These are phyloP conservation scores for Lophiotrema nucula DNA, from an alignment of 495 filamentous ascomycete genomes.

Conservation along the genomic window DNA sequence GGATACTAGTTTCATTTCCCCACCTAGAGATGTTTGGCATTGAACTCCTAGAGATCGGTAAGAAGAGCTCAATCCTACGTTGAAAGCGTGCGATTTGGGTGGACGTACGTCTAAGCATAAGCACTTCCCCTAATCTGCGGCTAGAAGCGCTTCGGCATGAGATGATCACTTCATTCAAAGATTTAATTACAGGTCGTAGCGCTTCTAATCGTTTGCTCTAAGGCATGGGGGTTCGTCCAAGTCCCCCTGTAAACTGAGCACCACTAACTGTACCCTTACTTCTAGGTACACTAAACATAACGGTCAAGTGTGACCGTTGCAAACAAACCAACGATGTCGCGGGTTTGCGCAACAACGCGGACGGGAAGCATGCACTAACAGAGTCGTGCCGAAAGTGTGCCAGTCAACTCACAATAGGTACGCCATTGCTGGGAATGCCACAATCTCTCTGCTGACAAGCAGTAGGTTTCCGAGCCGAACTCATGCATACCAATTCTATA, in stretches of 20 bases:
- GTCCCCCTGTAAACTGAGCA: no score
- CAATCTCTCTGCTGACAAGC: neutral
- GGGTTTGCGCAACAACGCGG: slow-evolving; percentile 54
- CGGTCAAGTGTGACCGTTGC: slow-evolving; percentile 81
- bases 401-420: slow-evolving; percentile 60
- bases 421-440: neutral
- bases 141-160: no score
- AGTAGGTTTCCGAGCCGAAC: slow-evolving; percentile 65
- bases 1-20: slow-evolving; percentile 80
- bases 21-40: slow-evolving; percentile 77
- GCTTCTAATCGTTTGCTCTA: no score
- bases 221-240: no score
- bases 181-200: no score
- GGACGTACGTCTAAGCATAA: no score
- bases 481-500: slow-evolving; percentile 73
- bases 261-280: no score
- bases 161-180: no score
- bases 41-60: slow-evolving; percentile 76
- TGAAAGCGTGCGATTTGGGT: no score
- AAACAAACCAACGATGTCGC: slow-evolving; percentile 72
- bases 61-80: no score
- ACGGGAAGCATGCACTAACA: slow-evolving; percentile 41
- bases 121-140: no score
- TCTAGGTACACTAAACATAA: slow-evolving; percentile 62
- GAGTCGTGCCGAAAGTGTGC: slow-evolving; percentile 76